Base-by-base conservation (phyloP, 1,284 basidiomycete species). In the Polyporus tsugae region DNA sequence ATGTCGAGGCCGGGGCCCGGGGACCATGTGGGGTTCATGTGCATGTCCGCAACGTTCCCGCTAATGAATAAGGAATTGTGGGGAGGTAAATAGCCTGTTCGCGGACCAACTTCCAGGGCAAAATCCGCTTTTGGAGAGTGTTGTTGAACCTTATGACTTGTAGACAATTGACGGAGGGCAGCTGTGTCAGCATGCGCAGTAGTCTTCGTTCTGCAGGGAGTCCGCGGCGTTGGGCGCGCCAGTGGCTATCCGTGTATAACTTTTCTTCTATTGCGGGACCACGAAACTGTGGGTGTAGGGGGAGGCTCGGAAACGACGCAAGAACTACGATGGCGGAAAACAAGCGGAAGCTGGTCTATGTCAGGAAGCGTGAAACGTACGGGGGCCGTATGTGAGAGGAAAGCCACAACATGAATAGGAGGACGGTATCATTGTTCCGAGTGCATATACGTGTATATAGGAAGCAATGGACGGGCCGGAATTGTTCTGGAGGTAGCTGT, bases 221-320 rank as follows among this genome's bases (percentile, higher is more conserved):
- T 29, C 29, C 29, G 29, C 29, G 29, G 29, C 29, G 29, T 29
- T 29, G 10, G n/a, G n/a, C n/a, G 19, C 7, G 7, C 46, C n/a
- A 49, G 19, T 22, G 11, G 52, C 15, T 17, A 19, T 55, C 52
- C 52, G 52, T 55, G 52, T 35, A 55, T 55, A 19, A 33, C 10
- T 55, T 55, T 55, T 55, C 46, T 25, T 52, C 46, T 52, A 35
- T 55, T 33, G 29, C 33, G 29, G 39, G 15, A 13, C 52, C 35
- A 55, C 15, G 33, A 33, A 29, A 52, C 1, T 44, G 9, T 6
- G 13, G 10, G 10, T 25, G 15, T 15, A 19, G 52, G 52, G 52
- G 35, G 58, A 59, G 58, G 35, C 22, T 41, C 58, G 60, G 60
- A 44, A 33, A 22, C 38, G 6, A 60, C 60, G 60, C 60, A 42